Percentiles rank a stretch among this genome's conserved stretches.
phyloP scores from a whole-genome alignment of 768 basidiomycete genomes.

The Pisolithus albus region DNA sequence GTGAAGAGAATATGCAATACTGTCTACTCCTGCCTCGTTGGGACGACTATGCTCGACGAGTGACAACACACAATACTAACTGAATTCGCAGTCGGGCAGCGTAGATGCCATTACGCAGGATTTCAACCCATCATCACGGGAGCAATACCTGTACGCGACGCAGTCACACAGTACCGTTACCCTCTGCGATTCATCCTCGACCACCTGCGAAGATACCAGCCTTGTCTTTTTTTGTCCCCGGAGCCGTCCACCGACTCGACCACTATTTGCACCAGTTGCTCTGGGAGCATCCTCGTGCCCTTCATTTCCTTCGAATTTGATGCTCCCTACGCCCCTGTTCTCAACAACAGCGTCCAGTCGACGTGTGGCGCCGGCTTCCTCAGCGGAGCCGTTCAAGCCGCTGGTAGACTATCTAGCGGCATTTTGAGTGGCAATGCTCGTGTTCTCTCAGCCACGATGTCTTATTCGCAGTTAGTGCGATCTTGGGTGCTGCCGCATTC shows the following conservation, averaged over 20 bases:
- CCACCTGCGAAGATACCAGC: constrained; percentile 50
- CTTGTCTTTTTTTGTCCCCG: constrained; percentile 80
- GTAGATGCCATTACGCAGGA: constrained; percentile 6
- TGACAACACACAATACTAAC: constrained; percentile 58
- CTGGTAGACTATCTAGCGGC: constrained; percentile 47
- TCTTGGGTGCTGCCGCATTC: constrained; percentile 28
- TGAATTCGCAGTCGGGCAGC: constrained; percentile 27
- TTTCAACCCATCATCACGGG: constrained; percentile 11
- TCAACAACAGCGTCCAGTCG: constrained; percentile 45
- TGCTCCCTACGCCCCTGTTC: constrained; percentile 69
- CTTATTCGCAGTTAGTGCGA: constrained; percentile 21
- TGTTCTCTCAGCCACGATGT: constrained; percentile 17
- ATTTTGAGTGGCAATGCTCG: constrained; percentile 26
- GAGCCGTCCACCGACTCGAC: constrained; percentile 39
- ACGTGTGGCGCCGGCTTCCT: constrained; percentile 74
- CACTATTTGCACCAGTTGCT: constrained; percentile 76
- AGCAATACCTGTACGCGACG: constrained; percentile 23
- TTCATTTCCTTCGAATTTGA: constrained; percentile 74
- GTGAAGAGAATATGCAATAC: constrained; percentile 72
- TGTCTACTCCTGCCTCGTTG: constrained; percentile 65
- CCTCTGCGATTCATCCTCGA: constrained; percentile 28
- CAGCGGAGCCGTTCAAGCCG: constrained; percentile 57
- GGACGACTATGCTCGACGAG: constrained; percentile 69
- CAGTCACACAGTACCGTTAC: constrained; percentile 5
- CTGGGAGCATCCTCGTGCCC: constrained; percentile 61